Percentiles rank a stretch among this genome's conserved stretches.
phyloP scores from a whole-genome alignment of 2,329 filamentous ascomycete genomes.

The Claviceps purpurea region DNA sequence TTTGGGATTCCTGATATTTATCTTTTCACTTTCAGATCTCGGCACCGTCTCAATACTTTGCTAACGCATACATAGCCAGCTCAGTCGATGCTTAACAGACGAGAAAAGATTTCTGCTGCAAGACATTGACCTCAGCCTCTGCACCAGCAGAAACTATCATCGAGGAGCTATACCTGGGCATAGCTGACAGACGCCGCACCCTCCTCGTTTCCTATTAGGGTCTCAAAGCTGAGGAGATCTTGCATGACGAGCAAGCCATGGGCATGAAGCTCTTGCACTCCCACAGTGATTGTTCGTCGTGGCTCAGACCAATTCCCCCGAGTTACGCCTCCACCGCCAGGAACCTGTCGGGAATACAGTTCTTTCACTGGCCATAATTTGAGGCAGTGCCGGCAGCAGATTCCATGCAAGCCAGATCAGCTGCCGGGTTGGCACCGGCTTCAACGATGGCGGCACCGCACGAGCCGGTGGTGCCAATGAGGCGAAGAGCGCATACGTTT shows the following conservation, averaged over 20 bases:
- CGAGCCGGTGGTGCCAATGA: neutral
- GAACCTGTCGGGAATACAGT: neutral
- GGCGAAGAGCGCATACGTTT: neutral
- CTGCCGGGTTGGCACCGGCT: neutral
- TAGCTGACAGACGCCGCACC: no score
- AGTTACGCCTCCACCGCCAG: neutral
- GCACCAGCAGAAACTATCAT: no score
- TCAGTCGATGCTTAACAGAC: no score
- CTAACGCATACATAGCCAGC: no score
- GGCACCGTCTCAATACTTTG: no score
- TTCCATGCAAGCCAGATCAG: neutral
- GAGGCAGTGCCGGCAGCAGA: neutral
- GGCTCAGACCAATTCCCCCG: neutral
- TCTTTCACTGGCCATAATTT: neutral
- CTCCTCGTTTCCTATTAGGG: no score
- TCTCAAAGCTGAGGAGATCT: no score
- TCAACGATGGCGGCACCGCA: neutral
- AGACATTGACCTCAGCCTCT: no score
- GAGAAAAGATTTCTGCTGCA: no score
- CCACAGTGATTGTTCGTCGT: neutral
- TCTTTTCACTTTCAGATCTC: no score
- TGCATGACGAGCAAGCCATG: neutral
- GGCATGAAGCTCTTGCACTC: neutral
- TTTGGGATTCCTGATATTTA: no score
- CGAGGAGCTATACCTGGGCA: no score